Conservation (phyloP, 2,329 filamentous ascomycete species). For the Geoglossum cookeanum region DNA sequence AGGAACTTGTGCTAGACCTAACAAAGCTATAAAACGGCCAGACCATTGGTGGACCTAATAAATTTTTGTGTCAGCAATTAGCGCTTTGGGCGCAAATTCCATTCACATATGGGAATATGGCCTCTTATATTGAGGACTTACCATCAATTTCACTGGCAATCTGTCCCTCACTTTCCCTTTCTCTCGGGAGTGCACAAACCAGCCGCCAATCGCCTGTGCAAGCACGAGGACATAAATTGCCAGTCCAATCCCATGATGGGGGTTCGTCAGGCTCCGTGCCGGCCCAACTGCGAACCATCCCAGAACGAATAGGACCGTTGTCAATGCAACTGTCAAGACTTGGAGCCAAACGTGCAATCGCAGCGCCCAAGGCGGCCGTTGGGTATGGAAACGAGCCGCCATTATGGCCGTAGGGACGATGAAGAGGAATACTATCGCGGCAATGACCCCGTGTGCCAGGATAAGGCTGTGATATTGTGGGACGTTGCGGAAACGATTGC, state of each 20-base stretch:
- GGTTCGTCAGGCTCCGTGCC: slow-evolving; percentile 52
- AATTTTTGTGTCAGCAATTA: slow-evolving; percentile 12
- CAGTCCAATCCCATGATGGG: slow-evolving; percentile 68
- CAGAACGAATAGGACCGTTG: slow-evolving; percentile 52
- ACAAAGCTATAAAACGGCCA: slow-evolving; percentile 55
- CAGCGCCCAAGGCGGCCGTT: slow-evolving; percentile 40
- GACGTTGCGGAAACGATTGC: slow-evolving; percentile 54
- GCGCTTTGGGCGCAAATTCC: background rate
- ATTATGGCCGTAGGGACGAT: slow-evolving; percentile 58
- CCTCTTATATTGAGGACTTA: slow-evolving; percentile 17
- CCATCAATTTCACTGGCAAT: slow-evolving; percentile 38
- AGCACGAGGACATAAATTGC: slow-evolving; percentile 58
- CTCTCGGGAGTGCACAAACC: slow-evolving; percentile 37
- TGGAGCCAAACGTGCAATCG: slow-evolving; percentile 58
- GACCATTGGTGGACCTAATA: slow-evolving; percentile 71
- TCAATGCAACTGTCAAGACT: slow-evolving; percentile 45
- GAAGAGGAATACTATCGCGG: slow-evolving; percentile 52
- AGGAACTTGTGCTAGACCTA: slow-evolving; percentile 75
- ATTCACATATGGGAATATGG: background rate
- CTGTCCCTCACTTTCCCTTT: slow-evolving; percentile 32
- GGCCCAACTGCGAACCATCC: slow-evolving; percentile 66
- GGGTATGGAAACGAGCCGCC: slow-evolving; percentile 49
- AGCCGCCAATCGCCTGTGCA: slow-evolving; percentile 50
- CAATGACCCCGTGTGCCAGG: slow-evolving; percentile 51
- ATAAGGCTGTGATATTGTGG: slow-evolving; percentile 53